These are phyloP conservation scores for Aspergillus flavus DNA, from an alignment of 2,329 filamentous ascomycete genomes.

Conservation along the genomic window DNA sequence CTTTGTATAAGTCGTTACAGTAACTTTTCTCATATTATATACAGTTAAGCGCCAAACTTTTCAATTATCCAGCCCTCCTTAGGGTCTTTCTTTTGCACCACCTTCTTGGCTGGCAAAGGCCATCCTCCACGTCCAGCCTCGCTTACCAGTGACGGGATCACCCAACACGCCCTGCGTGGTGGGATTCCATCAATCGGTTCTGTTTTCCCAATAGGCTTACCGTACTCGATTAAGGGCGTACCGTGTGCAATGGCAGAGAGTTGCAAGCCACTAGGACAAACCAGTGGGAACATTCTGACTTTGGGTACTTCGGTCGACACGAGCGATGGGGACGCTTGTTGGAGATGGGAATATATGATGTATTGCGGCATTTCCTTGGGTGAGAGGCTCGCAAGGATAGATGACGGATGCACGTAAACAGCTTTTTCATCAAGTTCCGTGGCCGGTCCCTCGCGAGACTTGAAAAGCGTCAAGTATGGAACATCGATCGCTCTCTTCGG, in stretches of 20 bases:
- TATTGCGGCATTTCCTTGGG: constrained; percentile 79
- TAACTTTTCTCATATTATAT: constrained; percentile 17
- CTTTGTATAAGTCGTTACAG: constrained; percentile 6
- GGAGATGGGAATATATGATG: constrained; percentile 83
- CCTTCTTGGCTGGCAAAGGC: constrained; percentile 82
- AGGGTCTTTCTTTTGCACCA: constrained; percentile 73
- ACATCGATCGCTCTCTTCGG: constrained; percentile 88
- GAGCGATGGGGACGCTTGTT: constrained; percentile 62
- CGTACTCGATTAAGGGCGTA: constrained; percentile 79
- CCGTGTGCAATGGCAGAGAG: constrained; percentile 78
- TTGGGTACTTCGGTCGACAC: constrained; percentile 64
- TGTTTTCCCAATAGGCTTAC: constrained; percentile 89
- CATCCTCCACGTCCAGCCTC: constrained; percentile 71
- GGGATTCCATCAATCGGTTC: constrained; percentile 50
- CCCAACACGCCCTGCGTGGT: constrained; percentile 73
- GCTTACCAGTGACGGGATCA: constrained; percentile 77
- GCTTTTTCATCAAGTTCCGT: constrained; percentile 60
- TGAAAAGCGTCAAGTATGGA: constrained; percentile 83
- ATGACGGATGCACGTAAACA: constrained; percentile 87
- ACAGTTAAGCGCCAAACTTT: constrained; percentile 44
- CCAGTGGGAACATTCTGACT: constrained; percentile 86
- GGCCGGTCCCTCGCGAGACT: constrained; percentile 55
- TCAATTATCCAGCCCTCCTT: constrained; percentile 76
- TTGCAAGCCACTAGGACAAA: constrained; percentile 74
- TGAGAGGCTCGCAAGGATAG: constrained; percentile 71